Evolutionary conservation across 106 monocot genomes (phyloP).

Genomic region (Phalaenopsis aphrodite): DNA sequence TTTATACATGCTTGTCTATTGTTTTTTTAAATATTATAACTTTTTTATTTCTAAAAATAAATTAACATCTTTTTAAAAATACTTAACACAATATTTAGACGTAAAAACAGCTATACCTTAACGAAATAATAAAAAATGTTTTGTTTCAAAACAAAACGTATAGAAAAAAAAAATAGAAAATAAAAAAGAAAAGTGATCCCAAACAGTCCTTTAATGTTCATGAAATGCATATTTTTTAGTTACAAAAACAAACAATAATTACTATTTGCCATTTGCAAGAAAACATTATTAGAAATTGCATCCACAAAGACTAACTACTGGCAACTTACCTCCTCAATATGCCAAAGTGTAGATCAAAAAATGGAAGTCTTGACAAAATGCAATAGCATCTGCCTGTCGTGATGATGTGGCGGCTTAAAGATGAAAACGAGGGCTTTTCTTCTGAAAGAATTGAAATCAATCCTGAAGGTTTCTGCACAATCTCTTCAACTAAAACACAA

Average conservation of each 20-base stretch:
- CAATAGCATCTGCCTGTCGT: slow-evolving; percentile 96
- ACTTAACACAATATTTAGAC: too few relatives aligned
- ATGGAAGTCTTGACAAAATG: slow-evolving; percentile 91
- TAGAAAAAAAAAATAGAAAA: too few relatives aligned
- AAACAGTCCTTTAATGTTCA: neutral
- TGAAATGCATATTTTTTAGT: neutral
- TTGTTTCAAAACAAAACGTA: too few relatives aligned
- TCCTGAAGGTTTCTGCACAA: slow-evolving; percentile 83
- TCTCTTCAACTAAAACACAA: slow-evolving; percentile 92
- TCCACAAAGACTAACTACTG: neutral
- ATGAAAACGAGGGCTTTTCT: slow-evolving; percentile 34
- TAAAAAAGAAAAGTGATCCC: too few relatives aligned
- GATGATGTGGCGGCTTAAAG: slow-evolving; percentile 62
- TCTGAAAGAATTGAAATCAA: slow-evolving; percentile 65
- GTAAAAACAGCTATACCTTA: too few relatives aligned
- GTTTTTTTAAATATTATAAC: too few relatives aligned
- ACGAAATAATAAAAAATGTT: too few relatives aligned
- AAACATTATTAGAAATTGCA: neutral
- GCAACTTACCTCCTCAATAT: slow-evolving; percentile 64
- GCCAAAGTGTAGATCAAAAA: slow-evolving; percentile 96
- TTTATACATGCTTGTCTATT: too few relatives aligned
- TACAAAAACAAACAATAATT: neutral
- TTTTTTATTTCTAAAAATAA: too few relatives aligned
- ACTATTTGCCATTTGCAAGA: neutral
- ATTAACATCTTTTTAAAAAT: too few relatives aligned